These are phyloP conservation scores for Xylariaceae sp. DNA, from an alignment of 2,329 filamentous ascomycete genomes.

Conservation along the genomic window DNA sequence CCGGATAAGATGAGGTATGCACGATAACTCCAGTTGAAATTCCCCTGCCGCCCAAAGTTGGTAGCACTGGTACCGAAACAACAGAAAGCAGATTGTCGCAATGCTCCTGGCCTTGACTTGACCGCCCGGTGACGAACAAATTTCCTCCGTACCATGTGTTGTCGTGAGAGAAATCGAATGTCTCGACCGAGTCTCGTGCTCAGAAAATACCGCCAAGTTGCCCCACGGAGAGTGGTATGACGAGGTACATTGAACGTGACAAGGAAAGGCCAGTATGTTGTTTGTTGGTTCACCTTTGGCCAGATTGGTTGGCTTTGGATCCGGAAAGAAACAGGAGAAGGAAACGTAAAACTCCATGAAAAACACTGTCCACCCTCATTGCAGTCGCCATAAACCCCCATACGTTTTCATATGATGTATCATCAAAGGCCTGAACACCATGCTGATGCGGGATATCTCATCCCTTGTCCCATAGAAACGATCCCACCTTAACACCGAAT, in stretches of 20 bases:
- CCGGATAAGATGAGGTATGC: conserved; percentile 14
- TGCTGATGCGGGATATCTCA: conserved; percentile 35
- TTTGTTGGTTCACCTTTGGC: conserved; percentile 1
- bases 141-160: conserved; percentile 21
- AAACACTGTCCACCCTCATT: conserved; percentile 17
- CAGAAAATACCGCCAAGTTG: conserved; percentile 3
- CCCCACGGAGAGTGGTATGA: neutral
- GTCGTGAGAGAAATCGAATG: conserved; percentile 7
- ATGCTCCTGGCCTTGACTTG: conserved; percentile 23
- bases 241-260: conserved; percentile 8
- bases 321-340: conserved; percentile 15
- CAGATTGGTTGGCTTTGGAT: conserved; percentile 4
- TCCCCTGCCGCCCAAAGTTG: conserved; percentile 8
- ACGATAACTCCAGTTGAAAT: conserved; percentile 18
- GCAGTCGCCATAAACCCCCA: conserved; percentile 9
- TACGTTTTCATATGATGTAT: conserved; percentile 28
- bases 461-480: conserved; percentile 27
- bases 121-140: conserved; percentile 22
- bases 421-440: conserved; percentile 34
- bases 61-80: conserved; percentile 19
- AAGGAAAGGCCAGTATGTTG: conserved; percentile 5
- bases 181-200: neutral
- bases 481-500: conserved; percentile 33
- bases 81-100: conserved; percentile 23
- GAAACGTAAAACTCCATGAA: conserved; percentile 16